phyloP scores from a whole-genome alignment of 306 rosid genomes.

The Styphnolobium japonicum region DNA sequence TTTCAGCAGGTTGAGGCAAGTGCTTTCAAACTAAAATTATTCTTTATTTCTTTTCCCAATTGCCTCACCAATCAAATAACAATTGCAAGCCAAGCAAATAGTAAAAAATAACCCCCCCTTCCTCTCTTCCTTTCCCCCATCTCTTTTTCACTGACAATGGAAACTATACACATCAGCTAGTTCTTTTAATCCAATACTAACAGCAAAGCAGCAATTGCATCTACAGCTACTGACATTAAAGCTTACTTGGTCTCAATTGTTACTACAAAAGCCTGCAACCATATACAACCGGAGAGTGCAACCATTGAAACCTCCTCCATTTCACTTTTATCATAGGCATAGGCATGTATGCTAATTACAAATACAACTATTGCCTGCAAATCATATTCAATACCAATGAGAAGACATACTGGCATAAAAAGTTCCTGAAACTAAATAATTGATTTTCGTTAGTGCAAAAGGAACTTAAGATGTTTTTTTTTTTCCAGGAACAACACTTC shows the following conservation, averaged over 20 bases:
- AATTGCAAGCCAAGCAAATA: conserved; percentile 1
- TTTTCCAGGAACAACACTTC: neutral
- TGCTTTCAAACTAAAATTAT: neutral
- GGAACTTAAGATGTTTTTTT: conserved; percentile 5
- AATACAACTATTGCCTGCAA: conserved; percentile 88
- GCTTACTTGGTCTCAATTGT: conserved; percentile 93
- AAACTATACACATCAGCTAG: neutral
- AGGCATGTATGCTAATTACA: conserved; percentile 80
- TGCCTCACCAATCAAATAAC: neutral
- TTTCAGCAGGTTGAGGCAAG: conserved; percentile 11
- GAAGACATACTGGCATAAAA: conserved; percentile 18
- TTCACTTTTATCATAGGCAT: conserved; percentile 89
- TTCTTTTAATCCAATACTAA: neutral
- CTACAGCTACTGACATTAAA: neutral
- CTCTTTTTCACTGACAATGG: neutral
- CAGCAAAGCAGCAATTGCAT: neutral
- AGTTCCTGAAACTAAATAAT: neutral
- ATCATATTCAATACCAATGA: conserved; percentile 28
- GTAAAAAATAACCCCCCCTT: neutral
- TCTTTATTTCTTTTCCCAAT: neutral
- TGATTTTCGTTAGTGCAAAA: neutral
- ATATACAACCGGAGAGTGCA: conserved; percentile 94
- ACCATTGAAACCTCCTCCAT: conserved; percentile 93
- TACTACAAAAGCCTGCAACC: conserved; percentile 98
- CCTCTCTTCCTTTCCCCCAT: neutral